Base-by-base conservation (phyloP, 2,329 filamentous ascomycete genomes). In the Penicillium sp. region DNA sequence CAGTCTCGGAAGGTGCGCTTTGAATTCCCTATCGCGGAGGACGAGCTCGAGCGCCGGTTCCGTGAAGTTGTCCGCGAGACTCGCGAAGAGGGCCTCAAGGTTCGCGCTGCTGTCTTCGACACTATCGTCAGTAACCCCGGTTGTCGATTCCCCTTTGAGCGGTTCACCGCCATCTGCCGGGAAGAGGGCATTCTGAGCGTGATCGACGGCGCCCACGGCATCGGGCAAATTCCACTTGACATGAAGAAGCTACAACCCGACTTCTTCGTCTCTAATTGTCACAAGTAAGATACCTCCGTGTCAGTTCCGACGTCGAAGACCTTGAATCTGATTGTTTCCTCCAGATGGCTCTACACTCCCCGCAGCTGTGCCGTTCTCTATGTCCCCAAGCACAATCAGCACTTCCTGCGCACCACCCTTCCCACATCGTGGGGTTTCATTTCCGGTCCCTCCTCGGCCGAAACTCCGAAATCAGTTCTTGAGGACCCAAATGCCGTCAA, bases 231-330 rank as follows among this genome's bases (percentile, higher is more conserved):
- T 7, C 77, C 81, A 1, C 70, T 96, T 7, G 82, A 95, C 69
- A 72, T 96, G 13, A 57, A 67, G 0, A 69, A 73, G 4, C 74
- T 91, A 2, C 82, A 91, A 56, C 86, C 90, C 0, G 92, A 96
- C 70, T 96, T 95, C 74, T 89, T 95, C 65, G 81, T 92, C 13
- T 87, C 81, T 49, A 96, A 96, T 69, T 89, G 85, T 62, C 89
- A 95, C 76, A 95, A 95, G 71, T 74, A 66, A 46, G 61, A 47
- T 0, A n/a, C 5, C 16, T 24, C 33, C 36, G 16, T 8, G 3
- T 40, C 10, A 8, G 11, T 16, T 16, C 33, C 8, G 33, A 20
- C 30, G n/a, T 35, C 18, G 16, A 9, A 1, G n/a, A 18, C 3
- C n/a, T 16, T 0, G 14, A 41, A 24, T 5, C 39, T 41, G 22